Base-by-base conservation (phyloP, 2,329 filamentous ascomycete species). In the Aquanectria penicillioides region DNA sequence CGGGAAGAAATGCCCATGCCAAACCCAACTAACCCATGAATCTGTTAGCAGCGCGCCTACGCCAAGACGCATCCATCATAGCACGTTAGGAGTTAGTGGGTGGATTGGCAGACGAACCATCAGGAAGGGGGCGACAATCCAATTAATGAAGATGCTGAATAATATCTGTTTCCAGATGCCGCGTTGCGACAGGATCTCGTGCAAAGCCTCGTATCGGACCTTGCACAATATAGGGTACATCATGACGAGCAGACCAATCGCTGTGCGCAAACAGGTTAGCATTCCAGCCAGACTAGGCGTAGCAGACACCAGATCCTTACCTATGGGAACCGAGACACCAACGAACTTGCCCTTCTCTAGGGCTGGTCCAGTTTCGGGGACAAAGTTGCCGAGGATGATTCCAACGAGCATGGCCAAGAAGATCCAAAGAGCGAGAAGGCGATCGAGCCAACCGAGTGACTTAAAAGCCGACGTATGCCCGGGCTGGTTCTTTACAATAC, bases 161-260 rank as follows among this genome's bases (percentile, higher is more conserved):
- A 73, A 79, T n/a, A 97, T 85, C 73, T 97, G 92, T 47, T 86
- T 85, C 92, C 91, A 97, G 3, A 96, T 78, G 1, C 80, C 79
- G 3, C 81, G 80, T 3, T 86, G 80, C 3, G 77, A 73, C 57
- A 95, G 83, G 4, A 92, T 78, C 3, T 84, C 77, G 72, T 93
- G 91, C 9, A 96, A 77, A 0, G 86, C 85, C 73, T 96, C 92
- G 74, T 87, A 95, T 34, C 86, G 86, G 6, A 96, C 90, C 74
- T 95, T 95, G 82, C 92, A 96, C 0, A 97, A 80, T 59, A 97
- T 96, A 0, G 93, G 93, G 70, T 95, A 97, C 92, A 97, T 97
- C 92, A 97, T 97, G 36, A 96, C 88, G 2, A 97, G 81, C 1
- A 97, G 78, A 0, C 93, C 92, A 44, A 96, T 79, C 1, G 92